Conservation (phyloP, 176 grass and related monocot species). For the Zizania latifolia region DNA sequence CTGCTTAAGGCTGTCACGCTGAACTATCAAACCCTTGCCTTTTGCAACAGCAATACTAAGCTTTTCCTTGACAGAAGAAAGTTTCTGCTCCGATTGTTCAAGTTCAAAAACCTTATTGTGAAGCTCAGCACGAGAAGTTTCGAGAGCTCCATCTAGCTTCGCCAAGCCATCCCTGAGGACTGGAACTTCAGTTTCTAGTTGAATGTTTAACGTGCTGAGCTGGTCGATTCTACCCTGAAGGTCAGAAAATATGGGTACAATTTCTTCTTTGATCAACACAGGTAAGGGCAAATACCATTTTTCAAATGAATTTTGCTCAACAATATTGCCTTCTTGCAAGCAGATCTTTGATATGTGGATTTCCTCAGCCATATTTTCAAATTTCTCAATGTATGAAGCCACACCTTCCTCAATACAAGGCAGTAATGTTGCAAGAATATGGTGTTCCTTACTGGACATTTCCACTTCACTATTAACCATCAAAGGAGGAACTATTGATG, state of each 20-base stretch:
- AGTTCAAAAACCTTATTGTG: constrained; percentile 66
- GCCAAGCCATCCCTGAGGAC: constrained; percentile 53
- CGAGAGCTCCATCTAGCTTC: constrained; percentile 51
- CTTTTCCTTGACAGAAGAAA: constrained; percentile 82
- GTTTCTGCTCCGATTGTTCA: constrained; percentile 78
- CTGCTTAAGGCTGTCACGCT: constrained; percentile 87
- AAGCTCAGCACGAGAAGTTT: constrained; percentile 40
- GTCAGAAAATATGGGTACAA: constrained; percentile 55
- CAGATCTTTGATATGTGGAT: constrained; percentile 67
- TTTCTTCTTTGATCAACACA: constrained; percentile 48
- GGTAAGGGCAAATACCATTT: constrained; percentile 63
- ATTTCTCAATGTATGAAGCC: constrained; percentile 50
- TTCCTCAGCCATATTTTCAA: constrained; percentile 55
- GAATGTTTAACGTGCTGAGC: constrained; percentile 54
- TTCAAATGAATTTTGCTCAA: constrained; percentile 54
- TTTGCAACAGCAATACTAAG: constrained; percentile 95
- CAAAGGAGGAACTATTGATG: background rate
- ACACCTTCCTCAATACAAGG: constrained; percentile 66
- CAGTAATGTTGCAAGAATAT: constrained; percentile 53
- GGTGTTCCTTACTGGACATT: constrained; percentile 35
- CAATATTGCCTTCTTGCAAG: constrained; percentile 52
- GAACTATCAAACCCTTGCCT: constrained; percentile 90
- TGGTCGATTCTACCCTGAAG: constrained; percentile 52
- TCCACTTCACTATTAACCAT: constrained; percentile 26
- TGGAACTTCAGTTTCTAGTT: constrained; percentile 70